phyloP scores from a whole-genome alignment of 495 filamentous ascomycete genomes.

The Clavariopsis aquatica region DNA sequence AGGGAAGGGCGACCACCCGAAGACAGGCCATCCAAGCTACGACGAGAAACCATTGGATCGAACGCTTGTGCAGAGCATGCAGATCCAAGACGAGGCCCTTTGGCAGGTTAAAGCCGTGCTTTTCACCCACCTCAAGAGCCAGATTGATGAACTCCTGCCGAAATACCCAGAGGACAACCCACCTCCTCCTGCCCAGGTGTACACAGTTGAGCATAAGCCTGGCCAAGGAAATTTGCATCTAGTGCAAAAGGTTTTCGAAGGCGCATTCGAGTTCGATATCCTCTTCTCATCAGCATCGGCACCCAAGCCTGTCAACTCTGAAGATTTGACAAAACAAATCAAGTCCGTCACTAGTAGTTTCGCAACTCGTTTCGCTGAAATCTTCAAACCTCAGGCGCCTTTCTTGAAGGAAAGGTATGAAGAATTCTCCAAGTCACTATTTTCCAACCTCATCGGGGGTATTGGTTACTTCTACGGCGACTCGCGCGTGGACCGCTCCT shows the following conservation, averaged over 20 bases:
- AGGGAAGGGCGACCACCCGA: conserved; percentile 60
- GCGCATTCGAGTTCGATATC: conserved; percentile 89
- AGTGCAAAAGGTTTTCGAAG: conserved; percentile 90
- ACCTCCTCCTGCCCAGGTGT: conserved; percentile 83
- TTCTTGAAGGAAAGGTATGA: conserved; percentile 73
- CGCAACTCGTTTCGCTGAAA: conserved; percentile 67
- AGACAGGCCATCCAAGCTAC: conserved; percentile 62
- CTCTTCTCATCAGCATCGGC: conserved; percentile 83
- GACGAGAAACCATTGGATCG: conserved; percentile 72
- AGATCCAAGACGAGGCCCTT: conserved; percentile 64
- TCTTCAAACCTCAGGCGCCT: conserved; percentile 74
- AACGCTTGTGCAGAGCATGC: conserved; percentile 71
- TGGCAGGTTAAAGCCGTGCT: conserved; percentile 87
- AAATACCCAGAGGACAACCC: conserved; percentile 69
- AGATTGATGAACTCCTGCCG: conserved; percentile 67
- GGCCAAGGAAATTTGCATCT: conserved; percentile 80
- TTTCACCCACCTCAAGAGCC: conserved; percentile 74
- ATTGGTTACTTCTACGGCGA: conserved; percentile 95
- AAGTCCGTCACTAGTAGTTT: conserved; percentile 66
- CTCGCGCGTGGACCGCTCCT: conserved; percentile 83
- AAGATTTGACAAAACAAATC: conserved; percentile 70
- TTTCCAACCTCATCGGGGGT: conserved; percentile 91
- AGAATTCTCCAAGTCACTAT: conserved; percentile 82
- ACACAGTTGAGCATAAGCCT: conserved; percentile 70
- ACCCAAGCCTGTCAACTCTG: conserved; percentile 59